Evolutionary conservation across 2,329 filamentous ascomycete genomes (phyloP).

Genomic region (Apiospora marii): DNA sequence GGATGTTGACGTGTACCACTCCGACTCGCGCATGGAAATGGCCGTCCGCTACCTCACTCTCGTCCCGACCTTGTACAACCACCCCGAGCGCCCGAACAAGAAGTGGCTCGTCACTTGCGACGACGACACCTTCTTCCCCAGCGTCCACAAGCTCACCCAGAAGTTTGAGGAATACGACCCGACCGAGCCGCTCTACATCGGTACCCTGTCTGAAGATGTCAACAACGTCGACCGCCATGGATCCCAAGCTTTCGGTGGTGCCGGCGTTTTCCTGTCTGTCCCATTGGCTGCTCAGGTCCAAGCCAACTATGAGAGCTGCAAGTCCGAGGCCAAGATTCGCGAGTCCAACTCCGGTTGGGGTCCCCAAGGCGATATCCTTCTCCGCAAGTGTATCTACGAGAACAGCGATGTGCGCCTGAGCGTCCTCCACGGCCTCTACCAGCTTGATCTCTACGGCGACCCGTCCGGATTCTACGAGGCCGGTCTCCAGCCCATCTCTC

Average conservation of each 20-base stretch:
- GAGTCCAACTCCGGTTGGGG: slow-evolving; percentile 67
- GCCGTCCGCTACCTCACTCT: slow-evolving; percentile 65
- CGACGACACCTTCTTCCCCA: slow-evolving; percentile 72
- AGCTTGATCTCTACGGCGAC: slow-evolving; percentile 67
- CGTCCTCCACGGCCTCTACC: slow-evolving; percentile 64
- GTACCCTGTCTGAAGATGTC: slow-evolving; percentile 68
- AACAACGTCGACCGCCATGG: slow-evolving; percentile 67
- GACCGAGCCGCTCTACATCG: slow-evolving; percentile 63
- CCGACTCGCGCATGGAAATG: slow-evolving; percentile 62
- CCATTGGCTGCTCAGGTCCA: slow-evolving; percentile 56
- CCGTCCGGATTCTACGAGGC: slow-evolving; percentile 71
- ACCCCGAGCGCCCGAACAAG: slow-evolving; percentile 55
- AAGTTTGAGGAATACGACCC: slow-evolving; percentile 61
- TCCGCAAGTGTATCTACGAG: slow-evolving; percentile 70
- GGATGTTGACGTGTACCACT: slow-evolving; percentile 64
- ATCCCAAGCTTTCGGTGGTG: slow-evolving; percentile 70
- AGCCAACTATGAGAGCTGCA: slow-evolving; percentile 54
- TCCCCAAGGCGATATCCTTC: slow-evolving; percentile 66
- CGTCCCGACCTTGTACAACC: slow-evolving; percentile 61
- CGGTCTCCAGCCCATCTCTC: slow-evolving; percentile 64
- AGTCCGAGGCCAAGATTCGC: slow-evolving; percentile 57
- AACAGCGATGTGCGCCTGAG: slow-evolving; percentile 67
- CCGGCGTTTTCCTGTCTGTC: slow-evolving; percentile 67
- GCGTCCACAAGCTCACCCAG: slow-evolving; percentile 61
- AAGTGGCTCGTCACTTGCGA: slow-evolving; percentile 71